phyloP scores from a whole-genome alignment of 2,329 filamentous ascomycete genomes.

The Epichloe coenophiala region DNA sequence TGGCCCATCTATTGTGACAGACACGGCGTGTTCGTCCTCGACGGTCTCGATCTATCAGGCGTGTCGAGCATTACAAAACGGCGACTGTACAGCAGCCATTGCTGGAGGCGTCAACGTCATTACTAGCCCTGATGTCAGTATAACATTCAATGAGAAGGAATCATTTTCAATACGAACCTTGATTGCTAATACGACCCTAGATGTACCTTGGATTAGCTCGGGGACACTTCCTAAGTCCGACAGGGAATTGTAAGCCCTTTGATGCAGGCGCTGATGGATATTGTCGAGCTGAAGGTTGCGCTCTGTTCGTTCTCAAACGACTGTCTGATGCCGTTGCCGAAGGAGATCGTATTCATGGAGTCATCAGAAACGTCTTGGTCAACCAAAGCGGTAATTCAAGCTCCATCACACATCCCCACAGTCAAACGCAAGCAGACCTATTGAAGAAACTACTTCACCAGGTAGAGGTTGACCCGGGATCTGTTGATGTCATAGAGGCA shows the following conservation, averaged over 20 bases:
- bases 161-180: no score
- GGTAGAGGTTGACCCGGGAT: slow-evolving; percentile 58
- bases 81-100: slow-evolving; percentile 50
- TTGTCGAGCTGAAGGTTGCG: slow-evolving; percentile 37
- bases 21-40: neutral
- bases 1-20: neutral
- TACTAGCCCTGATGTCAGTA: slow-evolving; percentile 46
- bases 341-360: slow-evolving; percentile 52
- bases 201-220: slow-evolving; percentile 46
- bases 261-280: slow-evolving; percentile 51
- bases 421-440: slow-evolving; percentile 45
- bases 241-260: slow-evolving; percentile 4
- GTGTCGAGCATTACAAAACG: neutral
- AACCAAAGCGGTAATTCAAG: slow-evolving; percentile 60
- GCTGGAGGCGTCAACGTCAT: slow-evolving; percentile 52
- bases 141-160: neutral
- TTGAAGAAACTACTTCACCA: slow-evolving; percentile 50
- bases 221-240: slow-evolving; percentile 48
- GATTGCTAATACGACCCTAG: neutral
- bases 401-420: slow-evolving; percentile 61
- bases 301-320: slow-evolving; percentile 33
- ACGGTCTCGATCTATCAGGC: neutral
- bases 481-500: slow-evolving; percentile 75
- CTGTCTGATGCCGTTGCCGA: slow-evolving; percentile 35
- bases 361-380: slow-evolving; percentile 48